Evolutionary conservation across 768 basidiomycete species (phyloP), one percentile per base, ranked within the genome.

Genomic region (Leccinum subgranulosum): DNA sequence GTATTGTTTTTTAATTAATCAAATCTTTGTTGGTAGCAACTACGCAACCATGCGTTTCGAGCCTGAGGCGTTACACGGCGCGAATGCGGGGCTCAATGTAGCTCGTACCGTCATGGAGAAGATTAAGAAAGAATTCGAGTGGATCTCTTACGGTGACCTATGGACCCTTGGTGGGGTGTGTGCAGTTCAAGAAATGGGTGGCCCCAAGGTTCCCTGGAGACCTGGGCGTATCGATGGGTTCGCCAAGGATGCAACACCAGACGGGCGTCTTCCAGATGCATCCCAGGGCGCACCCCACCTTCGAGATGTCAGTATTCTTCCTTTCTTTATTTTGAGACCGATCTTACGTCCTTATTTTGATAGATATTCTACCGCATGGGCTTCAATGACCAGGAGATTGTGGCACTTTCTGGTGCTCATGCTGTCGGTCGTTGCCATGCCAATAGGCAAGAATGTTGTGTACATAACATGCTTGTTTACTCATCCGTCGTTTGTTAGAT

Each of bases 11-110:
- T 25, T 15, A 25, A 47, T 39, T 41, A 41, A 41, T 19, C 2
- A n/a, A 41, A 58, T 52, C 58, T 23, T 45, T 43, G 48, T 62
- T 19, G 25, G n/a, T 28, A 89, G 92, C 80, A 98, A 99, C 82
- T 94, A 92, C 63, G 96, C 97, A 3, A 98, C 96, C 23, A 99
- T 99, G 96, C 90, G 96, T 55, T 99, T 98, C 75, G 83, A 85
- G 54, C 91, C 96, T 41, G 96, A 98, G 71, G 69, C 94, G 11
- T 69, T 80, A 28, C 94, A 98, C 69, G 84, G 78, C 34, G 94
- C 92, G 51, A 96, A 96, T 74, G 84, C 84, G 27, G 94, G 94
- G 27, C 79, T 96, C 54, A 74, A 88, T 59, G 69, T 93, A 54
- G 95, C 93, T 41, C 90, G 96, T 56, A 79, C 73, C 6, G 72